Evolutionary conservation across 139 green algal species (phyloP), one percentile per base, ranked within the genome.

Genomic region (Chlamydomonas urium): DNA sequence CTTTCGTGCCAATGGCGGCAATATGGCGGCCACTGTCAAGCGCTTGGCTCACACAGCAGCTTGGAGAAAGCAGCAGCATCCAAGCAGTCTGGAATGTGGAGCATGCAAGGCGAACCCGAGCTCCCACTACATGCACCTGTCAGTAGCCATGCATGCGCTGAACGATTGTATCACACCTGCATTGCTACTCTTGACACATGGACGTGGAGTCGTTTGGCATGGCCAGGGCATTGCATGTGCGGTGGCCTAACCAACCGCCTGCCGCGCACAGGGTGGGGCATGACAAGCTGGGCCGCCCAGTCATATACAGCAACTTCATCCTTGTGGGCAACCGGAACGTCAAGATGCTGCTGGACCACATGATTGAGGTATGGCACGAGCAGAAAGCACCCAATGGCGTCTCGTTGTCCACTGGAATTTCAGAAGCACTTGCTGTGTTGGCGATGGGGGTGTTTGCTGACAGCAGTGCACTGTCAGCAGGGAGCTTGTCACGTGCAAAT

Each of bases 271-370:
- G 60, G 38, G 66, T 79, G 21, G 79, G 85, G 1, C 67, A 72
- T 66, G 81, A 85, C 71, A 53, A 62, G 4, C 28, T 68, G 21
- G 47, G 71, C 8, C 80, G 89, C 0, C 88, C 89, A 35, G 75
- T 90, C 59, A 86, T 94, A 57, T 94, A 94, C 79, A 86, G 72
- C 67, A 90, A 79, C 73, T 71, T 71, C 38, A 8, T 42, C 4
- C 24, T 71, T 31, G 24, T 57, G 5, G 37, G 28, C 23, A 59
- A 33, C 24, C 24, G 28, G 35, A 37, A 4, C 29, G 63, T 57
- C 23, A 33, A 32, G 24, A 33, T 4, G 34, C 10, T 57, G 10
- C 35, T 71, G 4, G 63, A 71, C 8, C 63, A 71, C 34, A 71
- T 71, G 63, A 57, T 57, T 42, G 19, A 67, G 60, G 60, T 31